Conservation (phyloP, 257 asterid species). For the Echium plantagineum region DNA sequence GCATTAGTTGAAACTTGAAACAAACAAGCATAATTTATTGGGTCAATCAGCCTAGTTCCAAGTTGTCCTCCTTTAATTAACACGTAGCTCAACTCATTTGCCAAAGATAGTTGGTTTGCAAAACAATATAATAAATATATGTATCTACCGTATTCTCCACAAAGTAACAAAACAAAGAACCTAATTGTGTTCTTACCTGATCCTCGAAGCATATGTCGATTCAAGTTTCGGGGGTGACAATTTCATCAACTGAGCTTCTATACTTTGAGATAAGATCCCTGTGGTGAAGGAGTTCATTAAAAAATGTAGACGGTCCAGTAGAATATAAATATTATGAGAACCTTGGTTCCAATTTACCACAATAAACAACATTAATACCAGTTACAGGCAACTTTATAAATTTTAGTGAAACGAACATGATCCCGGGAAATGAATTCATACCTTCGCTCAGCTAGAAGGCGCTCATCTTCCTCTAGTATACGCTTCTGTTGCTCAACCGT, state of each 20-base stretch:
- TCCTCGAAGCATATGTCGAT: not conserved
- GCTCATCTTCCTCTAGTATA: constrained; percentile 50
- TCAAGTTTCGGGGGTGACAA: constrained; percentile 48
- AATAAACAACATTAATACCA: not conserved
- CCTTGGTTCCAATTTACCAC: too few species aligned
- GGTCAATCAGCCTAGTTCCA: too few species aligned
- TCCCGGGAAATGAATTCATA: constrained; percentile 3
- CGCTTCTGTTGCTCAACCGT: constrained; percentile 75
- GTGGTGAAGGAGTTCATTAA: constrained; percentile 15
- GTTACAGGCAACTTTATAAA: too few species aligned
- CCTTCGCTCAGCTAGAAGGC: constrained; percentile 56
- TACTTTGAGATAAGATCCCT: constrained; percentile 69
- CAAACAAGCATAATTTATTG: too few species aligned
- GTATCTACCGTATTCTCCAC: too few species aligned
- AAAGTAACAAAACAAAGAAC: too few species aligned
- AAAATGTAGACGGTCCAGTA: not conserved
- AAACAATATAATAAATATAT: too few species aligned
- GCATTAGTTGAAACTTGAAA: too few species aligned
- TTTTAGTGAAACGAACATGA: too few species aligned
- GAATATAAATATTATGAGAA: not conserved
- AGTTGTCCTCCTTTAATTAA: too few species aligned
- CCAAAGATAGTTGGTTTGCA: too few species aligned
- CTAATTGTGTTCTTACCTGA: not conserved
- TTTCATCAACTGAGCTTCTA: constrained; percentile 56
- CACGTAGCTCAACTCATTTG: too few species aligned